Base-by-base conservation (phyloP, 1,284 basidiomycete genomes). In the Fomitopsis betulina region DNA sequence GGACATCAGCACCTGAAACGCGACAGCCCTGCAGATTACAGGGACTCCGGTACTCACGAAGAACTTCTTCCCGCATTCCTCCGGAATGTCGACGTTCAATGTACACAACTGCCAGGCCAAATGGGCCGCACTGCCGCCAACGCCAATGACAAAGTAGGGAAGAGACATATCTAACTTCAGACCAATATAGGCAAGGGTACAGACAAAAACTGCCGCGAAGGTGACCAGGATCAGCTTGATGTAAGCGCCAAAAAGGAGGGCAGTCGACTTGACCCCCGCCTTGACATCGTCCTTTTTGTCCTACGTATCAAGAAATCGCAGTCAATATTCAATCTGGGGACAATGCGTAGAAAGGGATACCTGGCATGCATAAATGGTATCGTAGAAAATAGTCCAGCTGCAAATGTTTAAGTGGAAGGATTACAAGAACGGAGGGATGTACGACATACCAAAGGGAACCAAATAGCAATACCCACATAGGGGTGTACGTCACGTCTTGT, bases 311-410 rank as follows among this genome's bases (percentile, higher is more conserved):
- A 2, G 12, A 35, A 12, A 35, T 3, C 5, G 12, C 10, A 10
- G 8, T 35, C 10, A 35, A 15, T 35, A 35, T 3, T 4, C 27
- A 30, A 30, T 35, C 10, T 35, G 32, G 5, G 32, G 32, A 5
- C 32, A 33, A 5, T 33, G 3, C 5, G 40, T 9, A 21, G 8
- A 25, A 2, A 13, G 23, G 25, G 23, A 10, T 7, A 45, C 42
- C 42, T 45, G 42, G 63, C 82, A 81, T 3, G 82, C 82, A 62
- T 84, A 84, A 57, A 85, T 82, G 3, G 82, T 84, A 62, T 84
- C 87, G 65, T 89, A 89, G 27, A 86, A 73, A 75, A 89, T 82
- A 2, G 86, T 89, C 81, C 86, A 88, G 59, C 82, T 83, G 55
- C 19, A 57, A 67, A 9, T 67, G 43, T 79, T 73, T 5, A 72